These are phyloP conservation scores for Coniosporium tulheliwenetii DNA, from an alignment of 2,329 filamentous ascomycete species.

Conservation along the genomic window DNA sequence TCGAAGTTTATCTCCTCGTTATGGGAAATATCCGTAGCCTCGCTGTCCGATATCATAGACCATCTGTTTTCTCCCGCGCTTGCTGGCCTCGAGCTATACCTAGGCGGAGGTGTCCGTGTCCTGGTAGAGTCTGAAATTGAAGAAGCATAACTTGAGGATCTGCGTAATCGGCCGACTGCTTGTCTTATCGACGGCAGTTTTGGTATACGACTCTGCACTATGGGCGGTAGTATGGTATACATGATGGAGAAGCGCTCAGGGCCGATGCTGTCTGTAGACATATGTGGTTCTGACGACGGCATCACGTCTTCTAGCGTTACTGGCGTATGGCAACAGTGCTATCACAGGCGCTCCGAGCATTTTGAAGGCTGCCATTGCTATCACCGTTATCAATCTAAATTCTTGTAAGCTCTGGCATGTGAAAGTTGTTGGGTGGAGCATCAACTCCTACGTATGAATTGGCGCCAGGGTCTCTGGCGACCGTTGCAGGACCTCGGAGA, in stretches of 20 bases:
- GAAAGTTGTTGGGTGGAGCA: too few relatives aligned
- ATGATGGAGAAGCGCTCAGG: constrained; percentile 26
- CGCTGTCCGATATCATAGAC: constrained; percentile 5
- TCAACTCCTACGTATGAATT: too few relatives aligned
- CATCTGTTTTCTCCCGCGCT: constrained; percentile 2
- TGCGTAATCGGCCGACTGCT: constrained; percentile 14
- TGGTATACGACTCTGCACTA: constrained; percentile 36
- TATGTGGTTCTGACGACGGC: too few relatives aligned
- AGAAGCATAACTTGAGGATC: constrained; percentile 3
- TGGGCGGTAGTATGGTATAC: constrained; percentile 37
- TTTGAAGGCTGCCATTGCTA: too few relatives aligned
- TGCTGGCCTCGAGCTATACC: constrained; percentile 9
- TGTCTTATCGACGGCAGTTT: constrained; percentile 32
- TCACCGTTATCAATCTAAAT: too few relatives aligned
- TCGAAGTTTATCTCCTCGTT: background rate
- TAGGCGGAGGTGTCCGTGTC: constrained; percentile 20
- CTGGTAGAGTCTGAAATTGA: constrained; percentile 7
- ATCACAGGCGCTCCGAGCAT: too few relatives aligned
- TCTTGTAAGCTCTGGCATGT: too few relatives aligned
- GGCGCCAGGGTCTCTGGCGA: too few relatives aligned
- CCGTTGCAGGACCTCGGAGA: too few relatives aligned
- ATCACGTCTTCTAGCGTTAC: too few relatives aligned
- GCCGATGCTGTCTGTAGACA: background rate
- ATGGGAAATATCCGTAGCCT: constrained; percentile 2
- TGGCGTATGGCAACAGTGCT: too few relatives aligned